Evolutionary conservation across 2,329 filamentous ascomycete species (phyloP).

Genomic region (Aureobasidium sp.): DNA sequence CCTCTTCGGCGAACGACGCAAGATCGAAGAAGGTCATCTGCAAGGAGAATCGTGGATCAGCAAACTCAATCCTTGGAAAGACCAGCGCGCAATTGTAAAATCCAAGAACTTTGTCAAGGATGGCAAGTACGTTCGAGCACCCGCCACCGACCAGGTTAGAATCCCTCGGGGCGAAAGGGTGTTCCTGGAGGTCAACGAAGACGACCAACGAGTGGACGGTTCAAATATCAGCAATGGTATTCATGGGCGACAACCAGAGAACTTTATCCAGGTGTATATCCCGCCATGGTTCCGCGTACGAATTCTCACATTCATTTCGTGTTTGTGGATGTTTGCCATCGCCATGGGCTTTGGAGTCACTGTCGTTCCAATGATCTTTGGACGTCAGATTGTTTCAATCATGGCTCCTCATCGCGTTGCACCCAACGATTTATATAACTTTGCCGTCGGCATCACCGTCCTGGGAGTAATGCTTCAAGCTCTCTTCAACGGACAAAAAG

Average conservation of each 20-base stretch:
- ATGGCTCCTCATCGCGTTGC: slow-evolving; percentile 63
- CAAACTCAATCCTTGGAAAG: slow-evolving; percentile 23
- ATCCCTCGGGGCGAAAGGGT: slow-evolving; percentile 77
- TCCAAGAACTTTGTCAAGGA: slow-evolving; percentile 51
- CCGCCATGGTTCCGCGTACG: slow-evolving; percentile 77
- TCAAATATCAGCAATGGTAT: slow-evolving; percentile 23
- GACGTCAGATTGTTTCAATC: slow-evolving; percentile 65
- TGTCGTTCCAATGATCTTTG: slow-evolving; percentile 77
- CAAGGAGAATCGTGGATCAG: slow-evolving; percentile 25
- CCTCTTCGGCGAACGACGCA: slow-evolving; percentile 73
- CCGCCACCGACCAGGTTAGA: slow-evolving; percentile 88
- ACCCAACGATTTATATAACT: slow-evolving; percentile 94
- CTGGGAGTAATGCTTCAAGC: slow-evolving; percentile 62
- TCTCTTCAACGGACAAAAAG: slow-evolving; percentile 19
- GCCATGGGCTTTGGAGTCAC: slow-evolving; percentile 78
- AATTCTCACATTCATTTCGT: slow-evolving; percentile 76
- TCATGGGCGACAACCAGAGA: slow-evolving; percentile 35
- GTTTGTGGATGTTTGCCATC: slow-evolving; percentile 90
- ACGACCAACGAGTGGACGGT: slow-evolving; percentile 58
- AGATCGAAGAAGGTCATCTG: slow-evolving; percentile 72
- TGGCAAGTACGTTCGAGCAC: slow-evolving; percentile 82
- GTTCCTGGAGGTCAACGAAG: slow-evolving; percentile 66
- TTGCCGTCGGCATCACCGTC: slow-evolving; percentile 80
- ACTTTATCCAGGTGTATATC: slow-evolving; percentile 53
- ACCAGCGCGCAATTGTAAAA: slow-evolving; percentile 13